phyloP scores from a whole-genome alignment of 164 flowering plant species.

The Magnolia officinalis region DNA sequence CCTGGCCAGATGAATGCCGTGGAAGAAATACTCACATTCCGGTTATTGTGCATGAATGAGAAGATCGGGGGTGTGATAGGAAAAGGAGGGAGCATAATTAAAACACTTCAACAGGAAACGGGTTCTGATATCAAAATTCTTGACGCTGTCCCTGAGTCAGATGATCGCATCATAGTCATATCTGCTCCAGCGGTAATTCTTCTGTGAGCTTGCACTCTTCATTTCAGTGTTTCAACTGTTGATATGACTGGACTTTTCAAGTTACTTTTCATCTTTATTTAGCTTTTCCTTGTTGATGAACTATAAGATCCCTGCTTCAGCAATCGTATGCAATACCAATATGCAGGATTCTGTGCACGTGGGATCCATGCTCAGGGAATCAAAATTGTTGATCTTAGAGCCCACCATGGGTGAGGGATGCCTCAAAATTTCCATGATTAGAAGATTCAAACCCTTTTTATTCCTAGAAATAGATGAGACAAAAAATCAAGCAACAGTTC shows the following conservation, averaged over 20 bases:
- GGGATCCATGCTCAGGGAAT: too few species aligned
- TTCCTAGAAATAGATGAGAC: too few species aligned
- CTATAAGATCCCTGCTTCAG: neutral
- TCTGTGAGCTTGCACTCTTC: neutral
- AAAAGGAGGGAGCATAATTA: slow-evolving; percentile 76
- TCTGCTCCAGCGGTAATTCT: slow-evolving; percentile 77
- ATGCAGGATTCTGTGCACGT: too few species aligned
- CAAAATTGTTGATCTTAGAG: too few species aligned
- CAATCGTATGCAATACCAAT: neutral
- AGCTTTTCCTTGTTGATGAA: neutral
- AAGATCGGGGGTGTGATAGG: slow-evolving; percentile 86
- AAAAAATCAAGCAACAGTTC: too few species aligned
- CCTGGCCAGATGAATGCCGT: slow-evolving; percentile 45
- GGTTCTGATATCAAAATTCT: slow-evolving; percentile 86
- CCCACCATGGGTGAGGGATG: too few species aligned
- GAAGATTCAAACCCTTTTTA: too few species aligned
- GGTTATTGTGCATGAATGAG: slow-evolving; percentile 65
- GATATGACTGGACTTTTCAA: neutral
- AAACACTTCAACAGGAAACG: slow-evolving; percentile 68
- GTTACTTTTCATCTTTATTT: neutral
- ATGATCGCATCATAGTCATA: slow-evolving; percentile 73
- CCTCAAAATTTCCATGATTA: too few species aligned
- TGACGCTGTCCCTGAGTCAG: slow-evolving; percentile 54
- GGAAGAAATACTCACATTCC: slow-evolving; percentile 49
- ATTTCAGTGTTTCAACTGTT: neutral